Percentiles rank a stretch among this genome's conserved stretches.
phyloP scores from a whole-genome alignment of 345 rosid genomes.

The Noccaea bulbosa region DNA sequence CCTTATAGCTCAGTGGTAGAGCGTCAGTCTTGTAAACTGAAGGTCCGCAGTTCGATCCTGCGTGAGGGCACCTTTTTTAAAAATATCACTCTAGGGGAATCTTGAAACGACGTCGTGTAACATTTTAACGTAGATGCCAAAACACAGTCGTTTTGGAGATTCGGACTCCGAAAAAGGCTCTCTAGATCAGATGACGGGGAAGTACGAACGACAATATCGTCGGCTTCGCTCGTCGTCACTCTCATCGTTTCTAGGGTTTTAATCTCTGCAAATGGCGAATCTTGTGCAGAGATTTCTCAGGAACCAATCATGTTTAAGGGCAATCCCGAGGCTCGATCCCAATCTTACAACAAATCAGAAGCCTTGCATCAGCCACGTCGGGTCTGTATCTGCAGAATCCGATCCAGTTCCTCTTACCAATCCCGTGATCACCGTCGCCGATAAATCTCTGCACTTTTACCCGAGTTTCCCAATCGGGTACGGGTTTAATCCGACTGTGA shows the following conservation, averaged over 20 bases:
- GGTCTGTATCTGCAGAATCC: background rate
- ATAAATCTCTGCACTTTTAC: slow-evolving; percentile 33
- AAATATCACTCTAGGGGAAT: background rate
- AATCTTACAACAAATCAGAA: slow-evolving; percentile 22
- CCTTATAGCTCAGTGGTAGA: slow-evolving; percentile 91
- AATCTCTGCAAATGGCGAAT: slow-evolving; percentile 42
- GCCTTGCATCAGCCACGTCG: slow-evolving; percentile 22
- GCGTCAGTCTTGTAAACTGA: slow-evolving; percentile 88
- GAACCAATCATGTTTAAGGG: slow-evolving; percentile 34
- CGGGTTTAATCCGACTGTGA: slow-evolving; percentile 29
- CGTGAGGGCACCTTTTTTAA: slow-evolving; percentile 55
- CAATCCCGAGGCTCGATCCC: slow-evolving; percentile 24
- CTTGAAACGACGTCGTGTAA: background rate
- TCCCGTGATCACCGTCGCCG: slow-evolving; percentile 11
- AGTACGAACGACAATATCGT: slow-evolving; percentile 18
- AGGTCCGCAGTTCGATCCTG: slow-evolving; percentile 83
- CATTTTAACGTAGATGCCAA: background rate
- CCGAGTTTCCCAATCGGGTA: slow-evolving; percentile 55
- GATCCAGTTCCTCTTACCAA: slow-evolving; percentile 34
- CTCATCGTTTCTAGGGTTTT: slow-evolving; percentile 22
- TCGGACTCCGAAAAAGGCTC: background rate
- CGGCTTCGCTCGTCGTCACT: slow-evolving; percentile 19
- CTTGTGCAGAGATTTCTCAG: slow-evolving; percentile 38
- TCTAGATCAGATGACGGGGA: background rate
- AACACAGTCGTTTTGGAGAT: background rate